A percentile compares a stretch with the other conserved stretches of the same genome.
phyloP scores from a whole-genome alignment of 495 filamentous ascomycete species.

The Penicillium turbatum region DNA sequence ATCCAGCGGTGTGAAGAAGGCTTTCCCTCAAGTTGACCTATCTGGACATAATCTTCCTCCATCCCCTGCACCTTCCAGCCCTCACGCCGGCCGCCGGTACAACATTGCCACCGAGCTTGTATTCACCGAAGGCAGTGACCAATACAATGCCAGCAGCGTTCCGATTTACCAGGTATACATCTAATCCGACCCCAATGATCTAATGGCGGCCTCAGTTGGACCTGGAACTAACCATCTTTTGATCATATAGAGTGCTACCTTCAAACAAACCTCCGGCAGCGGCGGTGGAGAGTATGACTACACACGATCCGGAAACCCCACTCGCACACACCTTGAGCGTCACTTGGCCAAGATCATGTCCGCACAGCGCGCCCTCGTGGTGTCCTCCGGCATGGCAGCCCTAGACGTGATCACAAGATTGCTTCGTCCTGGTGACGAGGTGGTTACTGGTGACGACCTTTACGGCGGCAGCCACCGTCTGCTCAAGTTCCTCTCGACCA shows the following conservation, averaged over 20 bases:
- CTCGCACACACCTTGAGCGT: constrained; percentile 90
- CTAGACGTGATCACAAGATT: constrained; percentile 95
- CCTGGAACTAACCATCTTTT: constrained; percentile 11
- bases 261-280: constrained; percentile 83
- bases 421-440: constrained; percentile 89
- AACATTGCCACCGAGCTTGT: constrained; percentile 94
- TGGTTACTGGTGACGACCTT: constrained; percentile 92
- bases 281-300: constrained; percentile 92
- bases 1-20: constrained; percentile 55
- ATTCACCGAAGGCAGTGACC: constrained; percentile 90
- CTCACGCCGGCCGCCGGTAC: constrained; percentile 76
- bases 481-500: constrained; percentile 81
- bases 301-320: constrained; percentile 94
- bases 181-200: background rate
- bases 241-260: constrained; percentile 77
- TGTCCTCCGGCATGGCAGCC: constrained; percentile 95
- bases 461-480: constrained; percentile 95
- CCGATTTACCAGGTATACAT: constrained; percentile 81
- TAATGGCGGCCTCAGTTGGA: background rate
- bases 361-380: constrained; percentile 82
- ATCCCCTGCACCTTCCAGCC: constrained; percentile 90
- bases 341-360: constrained; percentile 99
- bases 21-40: constrained; percentile 69
- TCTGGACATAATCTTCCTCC: constrained; percentile 90
- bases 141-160: constrained; percentile 91